Percentiles rank a stretch among this genome's conserved stretches.
Evolutionary conservation across 495 filamentous ascomycete species (phyloP).

Genomic region (Penicillium argentinense): DNA sequence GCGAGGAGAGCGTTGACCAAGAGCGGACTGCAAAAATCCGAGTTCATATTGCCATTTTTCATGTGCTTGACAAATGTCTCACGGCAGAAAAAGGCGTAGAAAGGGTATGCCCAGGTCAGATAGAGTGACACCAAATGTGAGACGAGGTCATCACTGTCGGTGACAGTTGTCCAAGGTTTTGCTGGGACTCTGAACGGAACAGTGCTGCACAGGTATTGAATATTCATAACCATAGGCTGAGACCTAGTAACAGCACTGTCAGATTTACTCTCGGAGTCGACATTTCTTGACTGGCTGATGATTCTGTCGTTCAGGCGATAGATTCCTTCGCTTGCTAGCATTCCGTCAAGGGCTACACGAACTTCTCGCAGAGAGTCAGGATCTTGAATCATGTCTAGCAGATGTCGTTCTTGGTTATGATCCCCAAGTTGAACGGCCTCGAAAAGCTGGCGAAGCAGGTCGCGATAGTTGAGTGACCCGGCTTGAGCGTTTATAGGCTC

Average conservation of each 20-base stretch:
- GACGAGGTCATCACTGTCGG: conserved; percentile 39
- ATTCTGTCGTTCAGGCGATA: background rate
- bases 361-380: conserved; percentile 2
- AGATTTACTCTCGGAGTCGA: background rate
- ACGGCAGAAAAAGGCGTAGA: conserved; percentile 38
- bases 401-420: background rate
- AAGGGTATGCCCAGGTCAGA: conserved; percentile 45
- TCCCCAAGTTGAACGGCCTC: too few relatives aligned
- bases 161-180: conserved; percentile 41
- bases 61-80: conserved; percentile 40
- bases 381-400: background rate
- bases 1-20: conserved; percentile 49
- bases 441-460: too few relatives aligned
- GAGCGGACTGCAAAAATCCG: conserved; percentile 42
- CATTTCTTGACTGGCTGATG: background rate
- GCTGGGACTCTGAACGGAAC: conserved; percentile 28
- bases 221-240: conserved; percentile 21
- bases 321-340: background rate
- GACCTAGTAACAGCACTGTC: conserved; percentile 7
- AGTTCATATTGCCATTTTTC: conserved; percentile 20
- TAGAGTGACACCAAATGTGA: conserved; percentile 40
- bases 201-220: conserved; percentile 18
- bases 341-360: conserved; percentile 1
- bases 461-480: background rate
- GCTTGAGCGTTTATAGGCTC: background rate